phyloP scores from a whole-genome alignment of 345 rosid genomes.

The Gossypium herbaceum region DNA sequence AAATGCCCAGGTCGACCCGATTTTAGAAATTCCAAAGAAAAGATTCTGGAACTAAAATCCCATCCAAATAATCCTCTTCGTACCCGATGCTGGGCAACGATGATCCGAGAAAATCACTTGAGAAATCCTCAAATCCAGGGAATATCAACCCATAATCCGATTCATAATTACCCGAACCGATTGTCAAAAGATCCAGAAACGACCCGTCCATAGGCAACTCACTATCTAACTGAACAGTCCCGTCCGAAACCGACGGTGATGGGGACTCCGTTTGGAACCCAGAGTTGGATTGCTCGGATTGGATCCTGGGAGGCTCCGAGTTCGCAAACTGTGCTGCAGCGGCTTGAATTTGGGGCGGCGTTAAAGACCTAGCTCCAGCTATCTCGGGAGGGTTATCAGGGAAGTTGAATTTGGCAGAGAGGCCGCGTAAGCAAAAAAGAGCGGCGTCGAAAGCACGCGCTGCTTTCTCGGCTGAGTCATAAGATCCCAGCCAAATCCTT shows the following conservation, averaged over 20 bases:
- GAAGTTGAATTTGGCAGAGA: slow-evolving; percentile 58
- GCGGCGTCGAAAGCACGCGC: slow-evolving; percentile 91
- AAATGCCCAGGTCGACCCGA: slow-evolving; percentile 21
- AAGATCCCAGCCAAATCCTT: slow-evolving; percentile 63
- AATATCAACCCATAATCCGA: slow-evolving; percentile 44
- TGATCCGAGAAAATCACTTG: slow-evolving; percentile 32
- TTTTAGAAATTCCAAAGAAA: slow-evolving; percentile 57
- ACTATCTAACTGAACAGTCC: slow-evolving; percentile 27
- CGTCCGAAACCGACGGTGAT: slow-evolving; percentile 36
- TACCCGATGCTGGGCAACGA: slow-evolving; percentile 20
- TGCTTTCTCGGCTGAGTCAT: slow-evolving; percentile 68
- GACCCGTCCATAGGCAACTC: slow-evolving; percentile 27
- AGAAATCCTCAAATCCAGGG: slow-evolving; percentile 50
- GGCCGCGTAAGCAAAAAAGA: slow-evolving; percentile 69
- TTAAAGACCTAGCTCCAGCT: slow-evolving; percentile 43
- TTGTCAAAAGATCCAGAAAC: slow-evolving; percentile 26
- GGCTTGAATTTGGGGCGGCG: slow-evolving; percentile 49
- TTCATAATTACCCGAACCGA: slow-evolving; percentile 28
- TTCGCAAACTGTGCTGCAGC: slow-evolving; percentile 62
- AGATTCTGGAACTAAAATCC: slow-evolving; percentile 29
- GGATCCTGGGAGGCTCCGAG: slow-evolving; percentile 21
- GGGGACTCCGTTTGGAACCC: slow-evolving; percentile 42
- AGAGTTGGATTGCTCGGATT: slow-evolving; percentile 22
- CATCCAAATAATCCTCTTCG: slow-evolving; percentile 18
- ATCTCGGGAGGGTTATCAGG: slow-evolving; percentile 66